Evolutionary conservation across 169 alveolate genomes (phyloP).

Genomic region (Cryptosporidium meleagridis): DNA sequence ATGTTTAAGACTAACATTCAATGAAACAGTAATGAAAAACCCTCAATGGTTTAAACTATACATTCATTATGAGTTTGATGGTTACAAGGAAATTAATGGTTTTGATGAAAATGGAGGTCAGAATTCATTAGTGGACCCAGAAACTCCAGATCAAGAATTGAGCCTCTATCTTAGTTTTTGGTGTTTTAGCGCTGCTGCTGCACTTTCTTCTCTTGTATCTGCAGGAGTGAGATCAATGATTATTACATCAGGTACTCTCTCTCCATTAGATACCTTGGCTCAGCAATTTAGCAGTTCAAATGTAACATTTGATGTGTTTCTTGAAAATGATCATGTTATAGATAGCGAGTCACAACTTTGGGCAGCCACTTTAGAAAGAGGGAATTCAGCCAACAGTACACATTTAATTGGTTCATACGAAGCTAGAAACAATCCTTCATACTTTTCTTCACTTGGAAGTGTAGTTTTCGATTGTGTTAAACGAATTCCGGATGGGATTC

Average conservation of each 20-base stretch:
- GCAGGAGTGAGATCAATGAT: constrained; percentile 86
- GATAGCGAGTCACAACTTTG: constrained; percentile 84
- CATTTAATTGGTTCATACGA: constrained; percentile 84
- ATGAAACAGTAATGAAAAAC: constrained; percentile 77
- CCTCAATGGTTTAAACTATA: constrained; percentile 79
- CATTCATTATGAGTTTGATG: constrained; percentile 76
- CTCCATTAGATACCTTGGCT: constrained; percentile 91
- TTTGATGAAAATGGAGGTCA: constrained; percentile 70
- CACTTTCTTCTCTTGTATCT: constrained; percentile 81
- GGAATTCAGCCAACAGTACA: constrained; percentile 61
- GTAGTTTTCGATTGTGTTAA: constrained; percentile 85
- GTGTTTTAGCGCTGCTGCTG: constrained; percentile 87
- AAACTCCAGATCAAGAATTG: neutral
- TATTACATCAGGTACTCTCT: constrained; percentile 95
- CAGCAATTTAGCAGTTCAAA: constrained; percentile 87
- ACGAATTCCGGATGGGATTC: constrained; percentile 88
- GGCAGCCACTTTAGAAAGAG: constrained; percentile 82
- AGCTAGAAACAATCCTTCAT: constrained; percentile 83
- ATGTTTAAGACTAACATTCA: constrained; percentile 78
- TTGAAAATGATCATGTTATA: constrained; percentile 93
- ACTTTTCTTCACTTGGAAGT: constrained; percentile 85
- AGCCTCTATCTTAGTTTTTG: constrained; percentile 71
- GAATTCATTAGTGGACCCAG: neutral
- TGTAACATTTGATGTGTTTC: constrained; percentile 85
- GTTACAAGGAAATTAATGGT: constrained; percentile 57